A percentile compares a stretch with the other conserved stretches of the same genome.
phyloP scores from a whole-genome alignment of 768 basidiomycete genomes.

The Dacryopinax primogenitus region DNA sequence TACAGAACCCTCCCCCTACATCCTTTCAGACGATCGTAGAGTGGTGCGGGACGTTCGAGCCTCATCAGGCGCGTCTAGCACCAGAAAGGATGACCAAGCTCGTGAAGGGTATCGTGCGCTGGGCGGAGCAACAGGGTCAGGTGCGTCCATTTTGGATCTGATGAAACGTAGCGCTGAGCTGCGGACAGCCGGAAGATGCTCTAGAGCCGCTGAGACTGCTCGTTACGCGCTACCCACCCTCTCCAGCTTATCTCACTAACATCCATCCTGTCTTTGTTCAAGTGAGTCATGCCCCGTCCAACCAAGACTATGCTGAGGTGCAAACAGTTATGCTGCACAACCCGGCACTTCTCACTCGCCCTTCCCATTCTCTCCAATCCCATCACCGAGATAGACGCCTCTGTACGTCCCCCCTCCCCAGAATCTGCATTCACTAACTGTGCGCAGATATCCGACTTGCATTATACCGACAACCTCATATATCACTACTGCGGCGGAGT shows the following conservation, averaged over 20 bases:
- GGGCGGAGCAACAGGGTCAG: slow-evolving; percentile 38
- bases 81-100: slow-evolving; percentile 59
- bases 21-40: slow-evolving; percentile 33
- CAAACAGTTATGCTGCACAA: slow-evolving; percentile 43
- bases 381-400: slow-evolving; percentile 50
- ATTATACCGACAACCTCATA: slow-evolving; percentile 65
- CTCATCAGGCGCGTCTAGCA: slow-evolving; percentile 49
- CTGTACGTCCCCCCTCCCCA: slow-evolving; percentile 5
- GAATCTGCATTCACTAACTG: background rate
- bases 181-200: slow-evolving; percentile 32
- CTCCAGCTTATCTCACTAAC: slow-evolving; percentile 47
- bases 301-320: background rate
- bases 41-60: slow-evolving; percentile 52
- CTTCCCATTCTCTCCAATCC: slow-evolving; percentile 49
- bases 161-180: background rate
- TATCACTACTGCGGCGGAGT: slow-evolving; percentile 77
- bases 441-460: slow-evolving; percentile 36
- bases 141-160: slow-evolving; percentile 29
- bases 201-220: slow-evolving; percentile 49
- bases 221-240: slow-evolving; percentile 47
- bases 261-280: slow-evolving; percentile 57
- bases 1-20: slow-evolving; percentile 31
- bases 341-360: slow-evolving; percentile 42
- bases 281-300: slow-evolving; percentile 29
- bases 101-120: slow-evolving; percentile 47